phyloP scores from a whole-genome alignment of 306 rosid species.

The Medicago lupulina region DNA sequence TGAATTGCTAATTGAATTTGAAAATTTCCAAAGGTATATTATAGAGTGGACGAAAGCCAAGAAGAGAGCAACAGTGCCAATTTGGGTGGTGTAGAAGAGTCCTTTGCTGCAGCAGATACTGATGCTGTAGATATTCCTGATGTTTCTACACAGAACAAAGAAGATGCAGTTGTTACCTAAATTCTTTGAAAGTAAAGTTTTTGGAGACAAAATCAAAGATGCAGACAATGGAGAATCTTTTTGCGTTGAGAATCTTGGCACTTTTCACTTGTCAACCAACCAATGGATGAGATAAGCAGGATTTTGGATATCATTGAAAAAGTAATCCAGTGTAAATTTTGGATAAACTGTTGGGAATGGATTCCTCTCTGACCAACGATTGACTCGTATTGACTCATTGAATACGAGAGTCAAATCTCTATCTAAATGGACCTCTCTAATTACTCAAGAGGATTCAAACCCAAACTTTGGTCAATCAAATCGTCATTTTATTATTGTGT shows the following conservation, averaged over 20 bases:
- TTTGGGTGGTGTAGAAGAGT: slow-evolving; percentile 37
- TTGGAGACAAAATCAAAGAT: slow-evolving; percentile 31
- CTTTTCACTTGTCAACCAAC: slow-evolving; percentile 26
- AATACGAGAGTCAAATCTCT: neutral
- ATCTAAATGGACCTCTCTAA: neutral
- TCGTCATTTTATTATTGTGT: neutral
- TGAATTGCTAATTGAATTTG: slow-evolving; percentile 36
- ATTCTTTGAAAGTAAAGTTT: slow-evolving; percentile 21
- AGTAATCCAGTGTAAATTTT: slow-evolving; percentile 11
- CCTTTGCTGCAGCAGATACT: slow-evolving; percentile 23
- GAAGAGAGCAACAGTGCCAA: slow-evolving; percentile 41
- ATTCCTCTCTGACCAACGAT: neutral
- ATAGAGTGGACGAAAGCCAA: slow-evolving; percentile 63
- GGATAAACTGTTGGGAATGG: slow-evolving; percentile 3
- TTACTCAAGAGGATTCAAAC: neutral
- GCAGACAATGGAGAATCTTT: slow-evolving; percentile 30
- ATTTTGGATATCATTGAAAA: neutral
- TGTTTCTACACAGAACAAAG: slow-evolving; percentile 37
- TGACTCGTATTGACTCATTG: neutral
- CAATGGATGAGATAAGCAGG: slow-evolving; percentile 5
- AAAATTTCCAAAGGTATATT: slow-evolving; percentile 60
- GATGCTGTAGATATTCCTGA: slow-evolving; percentile 22
- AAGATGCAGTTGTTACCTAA: slow-evolving; percentile 17
- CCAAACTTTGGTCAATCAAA: slow-evolving; percentile 12
- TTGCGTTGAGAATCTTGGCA: neutral